A percentile compares a stretch with the other conserved stretches of the same genome.
These are phyloP conservation scores for Rhodotorula diobovata DNA, from an alignment of 768 basidiomycete species.

Conservation along the genomic window DNA sequence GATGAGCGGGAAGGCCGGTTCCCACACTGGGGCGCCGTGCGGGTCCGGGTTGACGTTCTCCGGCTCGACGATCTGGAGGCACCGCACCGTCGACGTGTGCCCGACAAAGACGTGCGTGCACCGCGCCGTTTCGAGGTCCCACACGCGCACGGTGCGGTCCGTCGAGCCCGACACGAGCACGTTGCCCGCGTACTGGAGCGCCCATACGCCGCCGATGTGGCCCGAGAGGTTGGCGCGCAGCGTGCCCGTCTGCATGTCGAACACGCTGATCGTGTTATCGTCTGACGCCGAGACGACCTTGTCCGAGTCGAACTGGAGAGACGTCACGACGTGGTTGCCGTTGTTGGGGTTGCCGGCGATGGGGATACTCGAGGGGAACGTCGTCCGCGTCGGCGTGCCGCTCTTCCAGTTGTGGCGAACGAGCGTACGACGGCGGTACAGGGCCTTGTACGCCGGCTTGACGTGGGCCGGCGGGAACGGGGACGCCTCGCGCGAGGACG, in stretches of 20 bases:
- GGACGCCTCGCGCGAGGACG: slow-evolving; percentile 34
- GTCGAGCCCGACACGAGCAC: slow-evolving; percentile 91
- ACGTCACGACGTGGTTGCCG: slow-evolving; percentile 74
- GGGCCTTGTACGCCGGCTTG: slow-evolving; percentile 81
- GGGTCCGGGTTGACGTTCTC: slow-evolving; percentile 70
- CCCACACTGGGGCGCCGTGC: slow-evolving; percentile 52
- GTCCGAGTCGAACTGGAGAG: slow-evolving; percentile 85
- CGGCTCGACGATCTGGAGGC: slow-evolving; percentile 91
- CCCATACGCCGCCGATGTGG: slow-evolving; percentile 96
- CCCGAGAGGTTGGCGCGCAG: slow-evolving; percentile 71
- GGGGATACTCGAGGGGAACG: slow-evolving; percentile 76
- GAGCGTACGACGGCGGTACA: slow-evolving; percentile 85
- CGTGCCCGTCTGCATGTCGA: slow-evolving; percentile 76
- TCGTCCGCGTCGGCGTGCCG: slow-evolving; percentile 66
- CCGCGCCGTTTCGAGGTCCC: slow-evolving; percentile 63
- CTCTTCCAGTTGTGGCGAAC: slow-evolving; percentile 69
- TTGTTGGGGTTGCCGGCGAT: neutral
- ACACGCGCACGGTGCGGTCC: slow-evolving; percentile 88
- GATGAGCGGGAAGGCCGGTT: slow-evolving; percentile 66
- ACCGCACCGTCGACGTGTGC: slow-evolving; percentile 92
- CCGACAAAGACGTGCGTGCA: slow-evolving; percentile 93
- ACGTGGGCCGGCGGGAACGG: slow-evolving; percentile 15
- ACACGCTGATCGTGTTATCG: slow-evolving; percentile 93
- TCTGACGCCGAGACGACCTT: slow-evolving; percentile 96
- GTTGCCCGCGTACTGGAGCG: slow-evolving; percentile 65